phyloP scores from a whole-genome alignment of 2,329 filamentous ascomycete genomes.

The Emergomyces orientalis region DNA sequence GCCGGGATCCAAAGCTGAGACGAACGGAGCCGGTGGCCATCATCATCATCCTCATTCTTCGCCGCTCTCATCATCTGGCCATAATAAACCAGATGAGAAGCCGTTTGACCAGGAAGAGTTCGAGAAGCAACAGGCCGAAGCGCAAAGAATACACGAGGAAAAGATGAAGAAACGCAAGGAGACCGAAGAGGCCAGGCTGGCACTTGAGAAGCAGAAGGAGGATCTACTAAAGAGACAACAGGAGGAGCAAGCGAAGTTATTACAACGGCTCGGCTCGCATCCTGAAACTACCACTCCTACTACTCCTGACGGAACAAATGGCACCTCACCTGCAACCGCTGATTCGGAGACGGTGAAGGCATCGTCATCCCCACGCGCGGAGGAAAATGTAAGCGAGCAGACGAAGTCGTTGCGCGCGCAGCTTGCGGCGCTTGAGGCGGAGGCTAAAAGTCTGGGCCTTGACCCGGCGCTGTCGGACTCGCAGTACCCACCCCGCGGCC shows the following conservation, averaged over 20 bases:
- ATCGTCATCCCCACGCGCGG: conserved; percentile 17
- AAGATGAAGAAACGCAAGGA: conserved; percentile 44
- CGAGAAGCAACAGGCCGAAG: conserved; percentile 46
- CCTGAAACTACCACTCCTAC: conserved; percentile 21
- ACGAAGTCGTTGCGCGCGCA: conserved; percentile 47
- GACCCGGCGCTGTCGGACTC: conserved; percentile 31
- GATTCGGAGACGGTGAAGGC: conserved; percentile 12
- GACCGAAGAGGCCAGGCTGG: conserved; percentile 41
- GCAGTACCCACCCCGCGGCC: conserved; percentile 22
- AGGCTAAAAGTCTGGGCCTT: conserved; percentile 46
- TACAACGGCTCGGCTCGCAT: conserved; percentile 40
- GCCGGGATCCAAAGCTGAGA: conserved; percentile 29
- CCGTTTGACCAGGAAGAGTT: conserved; percentile 47
- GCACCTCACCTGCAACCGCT: conserved; percentile 7
- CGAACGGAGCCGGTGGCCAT: conserved; percentile 18
- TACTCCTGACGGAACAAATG: conserved; percentile 7
- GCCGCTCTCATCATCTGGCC: neutral
- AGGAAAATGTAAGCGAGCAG: conserved; percentile 36
- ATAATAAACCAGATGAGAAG: conserved; percentile 24
- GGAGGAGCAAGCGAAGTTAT: conserved; percentile 44
- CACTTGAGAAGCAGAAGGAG: conserved; percentile 45
- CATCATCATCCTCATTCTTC: conserved; percentile 13
- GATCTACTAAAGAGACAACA: conserved; percentile 45
- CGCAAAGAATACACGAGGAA: conserved; percentile 49
- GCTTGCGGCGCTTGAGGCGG: conserved; percentile 46